Evolutionary conservation across 495 filamentous ascomycete genomes (phyloP), one percentile per base, ranked within the genome.

Genomic region (Elaphomyces granulatus): DNA sequence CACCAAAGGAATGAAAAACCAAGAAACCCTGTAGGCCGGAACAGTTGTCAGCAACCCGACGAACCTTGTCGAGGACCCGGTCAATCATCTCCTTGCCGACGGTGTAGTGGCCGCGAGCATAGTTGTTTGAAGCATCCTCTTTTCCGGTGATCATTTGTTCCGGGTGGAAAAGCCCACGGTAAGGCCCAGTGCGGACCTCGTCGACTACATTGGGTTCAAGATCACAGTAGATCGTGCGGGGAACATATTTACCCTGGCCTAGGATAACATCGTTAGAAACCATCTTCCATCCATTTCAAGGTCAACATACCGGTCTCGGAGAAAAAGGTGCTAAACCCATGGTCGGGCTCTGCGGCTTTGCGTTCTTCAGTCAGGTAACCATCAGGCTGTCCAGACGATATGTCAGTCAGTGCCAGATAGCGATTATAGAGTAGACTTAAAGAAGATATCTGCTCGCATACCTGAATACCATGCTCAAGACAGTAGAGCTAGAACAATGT

Each of bases 51-150:
- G 87, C 88, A 42, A 94, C 83, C 53, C 79, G 85, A 59, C 88
- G 85, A 45, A 96, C 80, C 75, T 88, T 85, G 72, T 96, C 88
- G 56, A 96, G 68, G 31, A 96, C 88, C 66, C 84, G 81, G 63
- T 96, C 88, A 54, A 95, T 90, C 63, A 96, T 76, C 71, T 96
- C 88, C 75, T 95, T 96, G 53, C 88, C 88, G 53, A 96, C 85
- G 49, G 88, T 96, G 73, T 96, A 96, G 71, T 96, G 88, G 53
- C 88, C 88, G 69, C 88, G 85, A 44, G 88, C 88, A 60, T 94
- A 96, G 77, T 96, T 96, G 78, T 96, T 96, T 37, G 88, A 94
- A 42, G 88, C 88, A 76, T 96, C 88, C 74, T 96, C 88, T 77
- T 95, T 94, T 67, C 88, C 88, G 47, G 85, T 95, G 61, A 96